phyloP scores from a whole-genome alignment of 2,329 filamentous ascomycete genomes.

The Beauveria sp. region DNA sequence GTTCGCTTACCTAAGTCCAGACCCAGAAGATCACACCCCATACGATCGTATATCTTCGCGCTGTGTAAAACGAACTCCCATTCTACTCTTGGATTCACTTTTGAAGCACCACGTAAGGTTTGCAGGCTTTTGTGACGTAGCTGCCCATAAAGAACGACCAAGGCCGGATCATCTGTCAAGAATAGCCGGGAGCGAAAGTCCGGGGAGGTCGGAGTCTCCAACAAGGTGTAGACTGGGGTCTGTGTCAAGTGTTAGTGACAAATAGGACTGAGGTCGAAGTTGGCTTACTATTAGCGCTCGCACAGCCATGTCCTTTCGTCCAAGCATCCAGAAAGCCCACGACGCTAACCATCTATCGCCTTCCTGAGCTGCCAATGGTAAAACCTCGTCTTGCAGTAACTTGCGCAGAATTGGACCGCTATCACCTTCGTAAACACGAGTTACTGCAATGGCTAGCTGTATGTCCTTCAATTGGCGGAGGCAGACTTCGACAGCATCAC shows the following conservation, averaged over 20 bases:
- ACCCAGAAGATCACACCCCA: conserved; percentile 88
- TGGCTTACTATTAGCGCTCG: conserved; percentile 66
- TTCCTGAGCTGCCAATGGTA: conserved; percentile 68
- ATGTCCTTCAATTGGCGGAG: conserved; percentile 81
- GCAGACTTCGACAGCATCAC: conserved; percentile 80
- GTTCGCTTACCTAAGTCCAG: conserved; percentile 62
- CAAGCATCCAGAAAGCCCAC: conserved; percentile 93
- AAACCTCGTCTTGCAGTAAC: conserved; percentile 71
- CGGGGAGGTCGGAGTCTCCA: conserved; percentile 60
- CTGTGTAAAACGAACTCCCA: conserved; percentile 88
- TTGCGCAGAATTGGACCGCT: conserved; percentile 63
- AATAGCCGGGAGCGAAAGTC: conserved; percentile 71
- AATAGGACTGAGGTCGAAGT: neutral
- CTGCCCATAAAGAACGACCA: conserved; percentile 81
- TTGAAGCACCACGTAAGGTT: conserved; percentile 76
- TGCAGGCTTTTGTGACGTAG: conserved; percentile 75
- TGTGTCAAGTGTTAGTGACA: conserved; percentile 24
- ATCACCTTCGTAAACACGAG: conserved; percentile 83
- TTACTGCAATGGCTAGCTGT: conserved; percentile 82
- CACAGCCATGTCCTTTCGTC: conserved; percentile 74
- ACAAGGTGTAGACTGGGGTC: conserved; percentile 69
- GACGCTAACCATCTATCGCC: conserved; percentile 91
- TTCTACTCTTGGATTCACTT: conserved; percentile 69
- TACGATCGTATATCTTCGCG: conserved; percentile 74
- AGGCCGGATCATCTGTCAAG: conserved; percentile 81